A percentile compares a stretch with the other conserved stretches of the same genome.
Conservation (phyloP, 148 eudicot species). For the Fagopyrum homotropicum region DNA sequence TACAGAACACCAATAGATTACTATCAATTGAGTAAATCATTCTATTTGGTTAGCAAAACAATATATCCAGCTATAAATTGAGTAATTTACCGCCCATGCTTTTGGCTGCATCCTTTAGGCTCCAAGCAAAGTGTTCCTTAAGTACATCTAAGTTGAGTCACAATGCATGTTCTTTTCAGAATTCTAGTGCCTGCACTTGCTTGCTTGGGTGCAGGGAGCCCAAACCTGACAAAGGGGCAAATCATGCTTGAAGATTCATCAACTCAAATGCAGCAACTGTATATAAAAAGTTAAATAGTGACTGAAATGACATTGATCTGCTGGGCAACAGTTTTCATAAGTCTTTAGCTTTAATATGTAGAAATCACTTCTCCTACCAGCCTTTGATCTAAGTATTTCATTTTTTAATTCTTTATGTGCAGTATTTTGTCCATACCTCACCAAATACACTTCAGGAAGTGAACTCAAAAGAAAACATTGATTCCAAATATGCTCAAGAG, state of each 20-base stretch:
- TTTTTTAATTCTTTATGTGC: background rate
- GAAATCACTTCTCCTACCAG: background rate
- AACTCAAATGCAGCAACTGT: constrained; percentile 9
- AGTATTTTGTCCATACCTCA: background rate
- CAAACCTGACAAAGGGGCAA: constrained; percentile 73
- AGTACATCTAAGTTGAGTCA: constrained; percentile 64
- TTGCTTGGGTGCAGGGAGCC: constrained; percentile 52
- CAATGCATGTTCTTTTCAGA: constrained; percentile 36
- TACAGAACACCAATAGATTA: constrained; percentile 29
- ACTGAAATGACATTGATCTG: constrained; percentile 36
- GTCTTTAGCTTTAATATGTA: constrained; percentile 4
- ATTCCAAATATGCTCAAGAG: background rate
- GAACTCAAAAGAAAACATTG: background rate
- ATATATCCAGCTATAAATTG: background rate
- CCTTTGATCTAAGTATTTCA: background rate
- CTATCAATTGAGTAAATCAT: background rate
- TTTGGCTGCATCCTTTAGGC: constrained; percentile 95
- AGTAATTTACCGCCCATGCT: no score
- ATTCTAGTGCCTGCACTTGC: constrained; percentile 35
- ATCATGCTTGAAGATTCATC: constrained; percentile 22
- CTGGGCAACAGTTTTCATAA: background rate
- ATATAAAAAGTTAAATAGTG: constrained; percentile 22
- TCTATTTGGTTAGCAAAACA: background rate
- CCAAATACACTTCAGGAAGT: background rate
- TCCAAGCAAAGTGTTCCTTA: constrained; percentile 78